Evolutionary conservation across 2,329 filamentous ascomycete genomes (phyloP), one percentile per base, ranked within the genome.

Genomic region (Monosporascus sp.): DNA sequence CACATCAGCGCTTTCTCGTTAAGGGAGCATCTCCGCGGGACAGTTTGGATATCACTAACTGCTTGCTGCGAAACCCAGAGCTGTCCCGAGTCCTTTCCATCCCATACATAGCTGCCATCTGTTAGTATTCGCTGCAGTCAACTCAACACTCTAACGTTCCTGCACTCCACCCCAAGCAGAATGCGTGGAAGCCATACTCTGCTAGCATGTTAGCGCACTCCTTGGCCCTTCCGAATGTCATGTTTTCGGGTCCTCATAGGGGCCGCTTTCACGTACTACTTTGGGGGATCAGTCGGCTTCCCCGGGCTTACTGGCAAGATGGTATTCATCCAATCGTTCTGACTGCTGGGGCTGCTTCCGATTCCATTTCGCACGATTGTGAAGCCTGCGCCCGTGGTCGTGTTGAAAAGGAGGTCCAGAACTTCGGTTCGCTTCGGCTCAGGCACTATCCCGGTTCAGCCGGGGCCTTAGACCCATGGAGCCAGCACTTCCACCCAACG

Each of bases 281-380:
- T 46, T 5, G 49, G 53, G 15, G 49, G 44, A 37, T 37, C 49
- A 14, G 49, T 52, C n/a, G 47, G 50, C 39, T 44, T 51, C 17
- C 55, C 37, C 6, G 55, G 53, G 17, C 47, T 44, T 15, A 51
- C 51, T 7, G 54, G 48, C 18, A 52, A 45, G 41, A 58, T 37
- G 22, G 35, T 53, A 18, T 51, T 57, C 55, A 62, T 58, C 52
- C 49, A 54, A 51, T 70, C 68, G 25, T 58, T 65, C 46, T 58
- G 59, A 48, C 61, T 67, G 41, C 65, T 63, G 27, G 63, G 60
- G 22, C 64, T 67, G 7, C 62, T 68, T 1, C 70, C 69, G 52
- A 72, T 67, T 2, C 69, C 66, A 59, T 71, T 70, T 22, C 69
- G 65, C 9, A 70, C 56, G 24, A 72, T 70, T 2, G 67, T 66